Conservation (phyloP, 345 rosid genomes). For the Gossypium bickii region DNA sequence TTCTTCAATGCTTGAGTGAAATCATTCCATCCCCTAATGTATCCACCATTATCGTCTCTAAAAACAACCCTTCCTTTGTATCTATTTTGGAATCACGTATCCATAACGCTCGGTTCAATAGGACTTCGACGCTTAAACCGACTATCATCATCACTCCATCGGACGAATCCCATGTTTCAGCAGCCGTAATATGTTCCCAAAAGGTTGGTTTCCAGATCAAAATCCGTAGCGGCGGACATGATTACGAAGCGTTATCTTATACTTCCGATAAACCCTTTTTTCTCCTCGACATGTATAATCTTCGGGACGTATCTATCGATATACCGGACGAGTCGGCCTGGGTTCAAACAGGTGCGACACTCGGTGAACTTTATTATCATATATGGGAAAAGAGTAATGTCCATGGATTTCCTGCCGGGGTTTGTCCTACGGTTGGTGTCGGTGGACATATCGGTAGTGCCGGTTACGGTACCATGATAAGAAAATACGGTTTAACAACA, state of each 20-base stretch:
- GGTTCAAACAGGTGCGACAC: slow-evolving; percentile 23
- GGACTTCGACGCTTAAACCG: background rate
- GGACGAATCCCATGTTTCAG: background rate
- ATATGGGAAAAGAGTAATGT: background rate
- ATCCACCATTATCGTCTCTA: background rate
- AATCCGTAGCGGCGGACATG: slow-evolving; percentile 24
- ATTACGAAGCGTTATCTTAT: slow-evolving; percentile 17
- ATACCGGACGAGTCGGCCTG: slow-evolving; percentile 14
- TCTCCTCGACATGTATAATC: slow-evolving; percentile 19
- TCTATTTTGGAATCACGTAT: background rate
- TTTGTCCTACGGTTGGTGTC: slow-evolving; percentile 19
- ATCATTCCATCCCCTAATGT: background rate
- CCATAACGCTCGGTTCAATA: slow-evolving; percentile 44
- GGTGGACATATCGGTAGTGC: slow-evolving; percentile 27
- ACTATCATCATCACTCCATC: background rate
- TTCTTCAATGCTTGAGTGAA: background rate
- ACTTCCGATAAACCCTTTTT: slow-evolving; percentile 10
- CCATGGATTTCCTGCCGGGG: slow-evolving; percentile 22
- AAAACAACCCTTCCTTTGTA: background rate
- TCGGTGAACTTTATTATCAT: background rate
- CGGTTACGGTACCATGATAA: slow-evolving; percentile 2
- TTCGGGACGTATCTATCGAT: slow-evolving; percentile 11
- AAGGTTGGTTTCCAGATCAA: background rate
- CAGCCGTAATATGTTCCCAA: background rate
- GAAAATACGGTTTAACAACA: slow-evolving; percentile 17